Evolutionary conservation across 495 filamentous ascomycete species (phyloP).

Genomic region (Aspergillus wentii): DNA sequence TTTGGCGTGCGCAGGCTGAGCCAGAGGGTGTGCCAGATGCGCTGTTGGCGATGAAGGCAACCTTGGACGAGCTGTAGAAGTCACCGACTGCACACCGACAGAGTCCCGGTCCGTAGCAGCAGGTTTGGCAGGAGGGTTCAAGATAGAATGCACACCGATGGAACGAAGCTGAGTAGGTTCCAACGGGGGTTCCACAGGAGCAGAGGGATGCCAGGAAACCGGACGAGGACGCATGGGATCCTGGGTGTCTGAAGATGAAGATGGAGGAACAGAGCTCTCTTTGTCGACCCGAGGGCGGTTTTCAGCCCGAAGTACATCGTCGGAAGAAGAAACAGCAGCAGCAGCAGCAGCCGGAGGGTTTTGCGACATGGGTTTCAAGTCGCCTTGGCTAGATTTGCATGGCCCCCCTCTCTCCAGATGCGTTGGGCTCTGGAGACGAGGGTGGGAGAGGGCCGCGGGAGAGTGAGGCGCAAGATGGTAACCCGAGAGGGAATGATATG

Average conservation of each 20-base stretch:
- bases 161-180: slow-evolving; percentile 33
- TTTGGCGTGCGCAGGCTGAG: slow-evolving; percentile 22
- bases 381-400: slow-evolving; percentile 35
- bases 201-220: slow-evolving; percentile 35
- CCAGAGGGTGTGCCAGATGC: slow-evolving; percentile 28
- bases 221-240: slow-evolving; percentile 28
- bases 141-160: slow-evolving; percentile 46
- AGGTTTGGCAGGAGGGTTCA: slow-evolving; percentile 39
- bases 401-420: slow-evolving; percentile 35
- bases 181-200: slow-evolving; percentile 34
- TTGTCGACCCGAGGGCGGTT: slow-evolving; percentile 21
- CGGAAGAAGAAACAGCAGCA: slow-evolving; percentile 4
- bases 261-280: slow-evolving; percentile 19
- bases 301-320: slow-evolving; percentile 21
- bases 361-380: slow-evolving; percentile 48
- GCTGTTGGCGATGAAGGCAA: slow-evolving; percentile 30
- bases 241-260: slow-evolving; percentile 15
- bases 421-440: slow-evolving; percentile 28
- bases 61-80: slow-evolving; percentile 24
- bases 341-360: slow-evolving; percentile 15
- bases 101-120: slow-evolving; percentile 21
- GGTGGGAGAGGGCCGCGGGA: slow-evolving; percentile 34
- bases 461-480: slow-evolving; percentile 15
- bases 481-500: slow-evolving; percentile 25
- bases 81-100: slow-evolving; percentile 18